These are phyloP conservation scores for Sarocladiaceae sp. DNA, from an alignment of 2,329 filamentous ascomycete genomes.

Conservation along the genomic window DNA sequence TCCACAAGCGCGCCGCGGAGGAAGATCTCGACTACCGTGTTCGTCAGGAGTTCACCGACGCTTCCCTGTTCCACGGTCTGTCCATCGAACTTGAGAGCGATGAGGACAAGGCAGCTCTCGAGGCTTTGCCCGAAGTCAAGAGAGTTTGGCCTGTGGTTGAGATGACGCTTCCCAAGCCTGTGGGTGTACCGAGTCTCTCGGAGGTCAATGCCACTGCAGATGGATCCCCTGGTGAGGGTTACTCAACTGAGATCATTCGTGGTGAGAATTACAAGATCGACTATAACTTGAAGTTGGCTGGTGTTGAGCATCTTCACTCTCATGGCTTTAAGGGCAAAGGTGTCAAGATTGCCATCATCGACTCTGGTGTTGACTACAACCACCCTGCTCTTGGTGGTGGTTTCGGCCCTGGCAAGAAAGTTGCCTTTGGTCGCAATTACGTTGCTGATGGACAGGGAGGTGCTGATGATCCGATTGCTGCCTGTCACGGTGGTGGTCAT, in stretches of 20 bases:
- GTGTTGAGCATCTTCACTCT: slow-evolving; percentile 18
- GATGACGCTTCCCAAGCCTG: slow-evolving; percentile 8
- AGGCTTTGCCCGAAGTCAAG: slow-evolving; percentile 11
- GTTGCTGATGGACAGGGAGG: slow-evolving; percentile 13
- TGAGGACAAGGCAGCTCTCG: slow-evolving; percentile 2
- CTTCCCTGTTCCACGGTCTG: slow-evolving; percentile 11
- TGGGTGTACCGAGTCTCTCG: background rate
- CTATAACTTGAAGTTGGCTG: slow-evolving; percentile 15
- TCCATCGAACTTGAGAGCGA: slow-evolving; percentile 9
- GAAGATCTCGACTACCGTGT: slow-evolving; percentile 11
- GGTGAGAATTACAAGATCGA: slow-evolving; percentile 12
- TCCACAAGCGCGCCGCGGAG: slow-evolving; percentile 12
- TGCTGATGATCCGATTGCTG: slow-evolving; percentile 12
- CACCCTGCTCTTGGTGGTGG: slow-evolving; percentile 18
- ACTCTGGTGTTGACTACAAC: slow-evolving; percentile 19
- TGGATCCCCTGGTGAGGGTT: background rate
- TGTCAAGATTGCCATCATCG: slow-evolving; percentile 20
- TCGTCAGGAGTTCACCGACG: slow-evolving; percentile 11
- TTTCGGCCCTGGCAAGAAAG: slow-evolving; percentile 17
- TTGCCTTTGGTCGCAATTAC: slow-evolving; percentile 17
- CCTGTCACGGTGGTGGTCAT: slow-evolving; percentile 24
- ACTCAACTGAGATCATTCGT: slow-evolving; percentile 6
- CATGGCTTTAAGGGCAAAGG: slow-evolving; percentile 18
- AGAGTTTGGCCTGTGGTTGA: slow-evolving; percentile 11
- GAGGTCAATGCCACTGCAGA: slow-evolving; percentile 1